Evolutionary conservation across 306 rosid genomes (phyloP).

Genomic region (Medicago ruthenica): DNA sequence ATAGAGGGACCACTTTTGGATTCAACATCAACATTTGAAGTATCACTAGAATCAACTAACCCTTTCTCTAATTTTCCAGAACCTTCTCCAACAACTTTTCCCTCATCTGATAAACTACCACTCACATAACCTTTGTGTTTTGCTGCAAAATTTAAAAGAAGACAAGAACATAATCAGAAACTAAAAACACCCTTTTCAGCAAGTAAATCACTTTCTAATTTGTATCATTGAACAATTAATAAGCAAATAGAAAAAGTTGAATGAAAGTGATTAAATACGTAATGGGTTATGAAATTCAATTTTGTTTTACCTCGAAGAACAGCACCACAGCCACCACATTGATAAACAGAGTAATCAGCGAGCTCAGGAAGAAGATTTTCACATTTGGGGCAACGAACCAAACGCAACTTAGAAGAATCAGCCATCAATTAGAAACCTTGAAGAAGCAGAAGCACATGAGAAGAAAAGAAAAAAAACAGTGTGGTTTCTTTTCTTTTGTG

Average conservation of each 20-base stretch:
- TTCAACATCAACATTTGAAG: conserved; percentile 59
- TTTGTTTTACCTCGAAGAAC: conserved; percentile 73
- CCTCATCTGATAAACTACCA: conserved; percentile 71
- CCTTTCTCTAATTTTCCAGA: conserved; percentile 62
- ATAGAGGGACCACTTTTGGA: conserved; percentile 49
- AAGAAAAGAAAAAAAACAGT: background rate
- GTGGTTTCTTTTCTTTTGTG: background rate
- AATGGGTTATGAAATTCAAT: background rate
- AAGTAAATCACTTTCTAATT: background rate
- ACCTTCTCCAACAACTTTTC: conserved; percentile 56
- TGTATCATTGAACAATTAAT: background rate
- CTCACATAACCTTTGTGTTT: conserved; percentile 65
- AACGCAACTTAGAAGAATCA: conserved; percentile 64
- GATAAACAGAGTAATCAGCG: conserved; percentile 82
- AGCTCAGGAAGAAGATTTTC: conserved; percentile 94
- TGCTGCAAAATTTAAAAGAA: conserved; percentile 63
- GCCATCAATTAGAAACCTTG: conserved; percentile 53
- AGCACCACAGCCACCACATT: conserved; percentile 96
- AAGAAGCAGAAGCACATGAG: conserved; percentile 20
- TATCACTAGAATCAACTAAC: conserved; percentile 48
- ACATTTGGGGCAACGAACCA: conserved; percentile 94
- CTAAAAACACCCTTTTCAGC: conserved; percentile 8
- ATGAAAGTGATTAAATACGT: background rate
- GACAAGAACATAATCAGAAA: conserved; percentile 31
- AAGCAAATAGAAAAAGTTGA: background rate